Evolutionary conservation across 2,329 filamentous ascomycete genomes (phyloP), one percentile per base, ranked within the genome.

Genomic region (Ophiosphaerella korrae): DNA sequence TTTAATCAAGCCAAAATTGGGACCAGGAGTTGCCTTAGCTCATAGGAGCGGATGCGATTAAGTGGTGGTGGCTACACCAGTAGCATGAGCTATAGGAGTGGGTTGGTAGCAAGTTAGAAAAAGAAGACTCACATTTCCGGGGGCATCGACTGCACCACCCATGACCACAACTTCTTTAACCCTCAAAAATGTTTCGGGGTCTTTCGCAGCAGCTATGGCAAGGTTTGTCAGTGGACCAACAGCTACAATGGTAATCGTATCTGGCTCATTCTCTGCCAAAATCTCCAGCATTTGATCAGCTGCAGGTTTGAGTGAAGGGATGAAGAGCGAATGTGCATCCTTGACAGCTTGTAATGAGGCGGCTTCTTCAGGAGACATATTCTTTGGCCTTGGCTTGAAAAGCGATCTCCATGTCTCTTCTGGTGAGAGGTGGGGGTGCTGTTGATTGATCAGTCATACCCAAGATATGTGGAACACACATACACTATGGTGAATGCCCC

Each of bases 221-320:
- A 96, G 78, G 70, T 96, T 99, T n/a, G 94, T 97, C 62, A 97
- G 78, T 1, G 94, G 94, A 0, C 94, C 94, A 42, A 97, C 82
- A 21, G 90, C 90, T 33, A 96, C 85, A 68, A 99, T 89, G n/a
- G 89, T 92, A 63, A 99, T 86, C 1, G 89, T 94, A 67, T 92
- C 86, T 5, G 82, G 82, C 7, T 92, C 90, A 67, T 94, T 92
- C 64, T 94, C 89, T 48, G 82, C 82, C 16, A 99, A 82, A 41
- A 96, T 80, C 23, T 89, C 86, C n/a, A 99, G 83, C 43, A 99
- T 97, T 75, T 96, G 92, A 72, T 89, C 83, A 74, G 96, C 88
- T 0, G 92, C 86, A 1, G 85, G 85, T 5, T 78, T 76, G 63
- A 86, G 85, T 14, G 91, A 96, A 0, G 92, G 86, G 2, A 80